phyloP scores from a whole-genome alignment of 192 early-diverging fungal species.

The Linnemannia schmuckeri region DNA sequence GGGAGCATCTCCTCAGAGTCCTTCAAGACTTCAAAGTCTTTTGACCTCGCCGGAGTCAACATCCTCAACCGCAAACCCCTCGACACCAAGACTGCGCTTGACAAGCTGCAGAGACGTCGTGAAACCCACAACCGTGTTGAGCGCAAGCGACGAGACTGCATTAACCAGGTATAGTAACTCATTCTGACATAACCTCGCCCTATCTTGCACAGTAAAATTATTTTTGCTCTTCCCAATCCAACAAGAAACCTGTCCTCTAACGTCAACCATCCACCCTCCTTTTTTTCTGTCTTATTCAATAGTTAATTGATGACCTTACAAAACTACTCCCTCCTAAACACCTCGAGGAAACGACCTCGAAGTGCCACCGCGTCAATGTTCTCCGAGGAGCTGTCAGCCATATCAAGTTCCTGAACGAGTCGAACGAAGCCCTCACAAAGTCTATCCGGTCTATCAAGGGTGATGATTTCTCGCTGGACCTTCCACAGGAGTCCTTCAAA shows the following conservation, averaged over 20 bases:
- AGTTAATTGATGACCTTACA: constrained; percentile 35
- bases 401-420: constrained; percentile 50
- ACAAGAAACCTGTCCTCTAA: background rate
- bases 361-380: constrained; percentile 50
- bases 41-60: constrained; percentile 53
- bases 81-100: constrained; percentile 28
- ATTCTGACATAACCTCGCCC: background rate
- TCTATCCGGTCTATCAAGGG: constrained; percentile 23
- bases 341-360: constrained; percentile 31
- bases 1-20: constrained; percentile 50
- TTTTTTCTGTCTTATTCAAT: background rate
- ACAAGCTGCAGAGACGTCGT: constrained; percentile 69
- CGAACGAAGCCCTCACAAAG: constrained; percentile 27
- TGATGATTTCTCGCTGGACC: constrained; percentile 6
- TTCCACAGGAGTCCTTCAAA: background rate
- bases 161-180: constrained; percentile 62
- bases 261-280: background rate
- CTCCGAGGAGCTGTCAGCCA: constrained; percentile 47
- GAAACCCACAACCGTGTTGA: constrained; percentile 86
- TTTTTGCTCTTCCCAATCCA: background rate
- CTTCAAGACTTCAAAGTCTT: constrained; percentile 52
- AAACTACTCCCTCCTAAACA: constrained; percentile 24
- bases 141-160: constrained; percentile 78
- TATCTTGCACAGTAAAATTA: background rate
- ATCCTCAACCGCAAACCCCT: constrained; percentile 35